These are phyloP conservation scores for Rubia balearica DNA, from an alignment of 305 asterid genomes.

Conservation along the genomic window DNA sequence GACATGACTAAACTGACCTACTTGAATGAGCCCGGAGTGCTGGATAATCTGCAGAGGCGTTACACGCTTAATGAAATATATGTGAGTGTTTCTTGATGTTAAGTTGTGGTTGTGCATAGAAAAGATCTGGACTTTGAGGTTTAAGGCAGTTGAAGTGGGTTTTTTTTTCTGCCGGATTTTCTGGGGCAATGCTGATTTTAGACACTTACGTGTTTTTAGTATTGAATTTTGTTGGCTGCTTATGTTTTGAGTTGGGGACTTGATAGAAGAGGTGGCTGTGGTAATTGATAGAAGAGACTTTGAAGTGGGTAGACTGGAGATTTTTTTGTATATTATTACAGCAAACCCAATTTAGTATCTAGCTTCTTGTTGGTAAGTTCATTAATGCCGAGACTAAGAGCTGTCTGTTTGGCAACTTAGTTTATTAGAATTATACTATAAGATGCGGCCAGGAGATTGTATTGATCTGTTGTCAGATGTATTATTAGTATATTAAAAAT, in stretches of 20 bases:
- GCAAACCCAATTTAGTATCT: not conserved
- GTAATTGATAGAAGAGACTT: not conserved
- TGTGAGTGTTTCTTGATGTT: constrained; percentile 35
- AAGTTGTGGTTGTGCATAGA: not conserved
- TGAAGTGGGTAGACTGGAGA: not conserved
- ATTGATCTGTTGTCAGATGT: not conserved
- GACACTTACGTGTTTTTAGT: not conserved
- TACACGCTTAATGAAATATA: constrained; percentile 87
- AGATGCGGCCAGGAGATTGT: not conserved
- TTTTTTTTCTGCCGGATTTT: not conserved
- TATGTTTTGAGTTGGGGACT: not conserved
- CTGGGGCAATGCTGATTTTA: not conserved
- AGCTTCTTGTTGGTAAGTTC: not conserved
- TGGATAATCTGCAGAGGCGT: constrained; percentile 84
- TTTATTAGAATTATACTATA: not conserved
- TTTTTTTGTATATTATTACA: no score
- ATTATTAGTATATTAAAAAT: not conserved
- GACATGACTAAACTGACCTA: constrained; percentile 95
- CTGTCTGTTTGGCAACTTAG: not conserved
- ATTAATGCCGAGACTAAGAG: not conserved
- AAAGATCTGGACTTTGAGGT: not conserved
- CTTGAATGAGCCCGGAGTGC: constrained; percentile 94
- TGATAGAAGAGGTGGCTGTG: not conserved
- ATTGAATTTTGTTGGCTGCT: not conserved
- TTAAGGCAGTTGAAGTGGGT: not conserved